A percentile compares a stretch with the other conserved stretches of the same genome.
Conservation (phyloP, 1,284 basidiomycete genomes). For the Rhodotorula sp. region DNA sequence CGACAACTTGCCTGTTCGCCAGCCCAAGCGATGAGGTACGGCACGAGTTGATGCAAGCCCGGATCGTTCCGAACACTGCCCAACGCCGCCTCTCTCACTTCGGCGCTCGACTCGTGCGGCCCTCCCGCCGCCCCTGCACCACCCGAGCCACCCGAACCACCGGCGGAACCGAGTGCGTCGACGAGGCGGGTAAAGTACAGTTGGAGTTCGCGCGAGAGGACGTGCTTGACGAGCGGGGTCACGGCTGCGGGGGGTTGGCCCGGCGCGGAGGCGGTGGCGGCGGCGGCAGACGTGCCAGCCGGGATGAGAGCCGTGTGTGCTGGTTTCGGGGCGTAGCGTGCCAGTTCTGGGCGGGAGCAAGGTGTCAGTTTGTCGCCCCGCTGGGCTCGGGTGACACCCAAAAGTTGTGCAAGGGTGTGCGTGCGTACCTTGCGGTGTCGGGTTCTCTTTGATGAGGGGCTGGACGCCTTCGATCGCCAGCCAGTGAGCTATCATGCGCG, state of each 20-base stretch:
- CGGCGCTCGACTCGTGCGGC: slow-evolving; percentile 13
- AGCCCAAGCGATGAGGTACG: slow-evolving; percentile 93
- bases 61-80: slow-evolving; percentile 86
- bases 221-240: slow-evolving; percentile 72
- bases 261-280: slow-evolving; percentile 44
- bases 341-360: slow-evolving; percentile 32
- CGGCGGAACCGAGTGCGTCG: slow-evolving; percentile 68
- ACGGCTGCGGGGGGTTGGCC: slow-evolving; percentile 50
- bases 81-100: slow-evolving; percentile 79
- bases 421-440: slow-evolving; percentile 57
- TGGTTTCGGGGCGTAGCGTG: slow-evolving; percentile 31
- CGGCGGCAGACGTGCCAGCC: slow-evolving; percentile 42
- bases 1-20: slow-evolving; percentile 69
- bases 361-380: background rate
- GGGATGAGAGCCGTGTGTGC: slow-evolving; percentile 43
- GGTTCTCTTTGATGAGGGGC: slow-evolving; percentile 94
- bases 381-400: background rate
- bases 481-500: slow-evolving; percentile 70
- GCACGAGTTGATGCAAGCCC: slow-evolving; percentile 88
- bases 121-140: slow-evolving; percentile 41
- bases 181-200: slow-evolving; percentile 93
- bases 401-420: slow-evolving; percentile 1
- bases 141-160: background rate
- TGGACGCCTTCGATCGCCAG: slow-evolving; percentile 97
- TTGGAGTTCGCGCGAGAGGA: slow-evolving; percentile 90